A percentile compares a stretch with the other conserved stretches of the same genome.
Evolutionary conservation across 441 rosid genomes (phyloP).

Genomic region (Gossypium schwendimanii): DNA sequence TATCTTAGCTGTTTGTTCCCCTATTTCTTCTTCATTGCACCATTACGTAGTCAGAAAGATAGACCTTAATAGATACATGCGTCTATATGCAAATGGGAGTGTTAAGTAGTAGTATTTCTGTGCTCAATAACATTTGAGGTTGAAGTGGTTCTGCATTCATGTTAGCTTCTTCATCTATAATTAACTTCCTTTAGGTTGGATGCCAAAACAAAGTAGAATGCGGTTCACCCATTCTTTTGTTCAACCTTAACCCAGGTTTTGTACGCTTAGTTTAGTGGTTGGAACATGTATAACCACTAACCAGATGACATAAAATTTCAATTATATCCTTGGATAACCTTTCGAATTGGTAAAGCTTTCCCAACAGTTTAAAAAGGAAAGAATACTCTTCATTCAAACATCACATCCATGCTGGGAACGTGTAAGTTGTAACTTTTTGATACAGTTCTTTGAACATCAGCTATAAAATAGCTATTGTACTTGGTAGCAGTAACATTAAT

Average conservation of each 20-base stretch:
- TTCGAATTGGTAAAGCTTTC: not conserved
- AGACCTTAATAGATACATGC: not conserved
- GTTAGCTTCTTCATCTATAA: not conserved
- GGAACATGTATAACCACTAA: not conserved
- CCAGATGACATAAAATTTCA: not conserved
- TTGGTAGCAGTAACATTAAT: not conserved
- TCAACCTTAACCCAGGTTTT: not conserved
- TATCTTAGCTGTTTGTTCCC: not conserved
- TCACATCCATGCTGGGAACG: not conserved
- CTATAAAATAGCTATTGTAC: not conserved
- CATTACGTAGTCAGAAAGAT: not conserved
- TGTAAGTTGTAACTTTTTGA: not conserved
- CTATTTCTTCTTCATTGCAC: not conserved
- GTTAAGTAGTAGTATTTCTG: not conserved
- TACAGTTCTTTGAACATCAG: not conserved
- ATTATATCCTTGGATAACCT: not conserved
- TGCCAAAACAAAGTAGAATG: not conserved
- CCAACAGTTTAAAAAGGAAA: not conserved
- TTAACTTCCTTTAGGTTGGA: not conserved
- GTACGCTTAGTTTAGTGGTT: not conserved
- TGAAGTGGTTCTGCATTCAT: not conserved
- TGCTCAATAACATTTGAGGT: not conserved
- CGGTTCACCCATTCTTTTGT: not conserved
- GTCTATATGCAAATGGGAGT: not conserved
- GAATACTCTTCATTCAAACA: not conserved